Conservation (phyloP, 352 stramenopile genomes). For the Pythium oligandrum region DNA sequence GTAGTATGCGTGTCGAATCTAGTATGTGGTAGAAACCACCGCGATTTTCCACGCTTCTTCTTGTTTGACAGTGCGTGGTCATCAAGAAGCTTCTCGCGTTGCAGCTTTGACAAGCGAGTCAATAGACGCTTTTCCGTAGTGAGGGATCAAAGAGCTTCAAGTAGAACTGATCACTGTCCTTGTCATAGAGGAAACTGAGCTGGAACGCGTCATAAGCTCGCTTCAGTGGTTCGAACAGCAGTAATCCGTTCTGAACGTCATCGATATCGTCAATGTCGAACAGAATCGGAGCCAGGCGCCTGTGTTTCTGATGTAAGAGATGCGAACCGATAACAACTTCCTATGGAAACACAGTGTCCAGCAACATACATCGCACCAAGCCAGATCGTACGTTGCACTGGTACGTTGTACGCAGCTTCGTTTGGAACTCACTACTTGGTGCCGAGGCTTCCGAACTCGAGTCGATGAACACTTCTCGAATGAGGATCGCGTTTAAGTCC, state of each 20-base stretch:
- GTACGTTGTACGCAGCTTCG: neutral
- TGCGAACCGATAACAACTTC: neutral
- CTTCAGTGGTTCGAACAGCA: slow-evolving; percentile 17
- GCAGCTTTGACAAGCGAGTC: neutral
- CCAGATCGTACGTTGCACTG: neutral
- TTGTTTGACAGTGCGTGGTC: neutral
- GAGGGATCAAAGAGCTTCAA: slow-evolving; percentile 11
- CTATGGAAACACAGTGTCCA: slow-evolving; percentile 1
- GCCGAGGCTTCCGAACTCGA: too few relatives aligned
- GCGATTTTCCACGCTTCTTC: neutral
- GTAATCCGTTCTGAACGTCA: slow-evolving; percentile 12
- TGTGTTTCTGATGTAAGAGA: neutral
- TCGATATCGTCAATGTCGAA: slow-evolving; percentile 6
- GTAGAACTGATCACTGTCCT: neutral
- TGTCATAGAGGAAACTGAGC: slow-evolving; percentile 10
- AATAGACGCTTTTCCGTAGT: neutral
- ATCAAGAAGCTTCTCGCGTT: neutral
- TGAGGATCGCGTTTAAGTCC: too few relatives aligned
- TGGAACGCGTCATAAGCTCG: slow-evolving; percentile 11
- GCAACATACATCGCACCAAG: slow-evolving; percentile 4
- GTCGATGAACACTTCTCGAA: too few relatives aligned
- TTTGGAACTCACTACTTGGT: neutral
- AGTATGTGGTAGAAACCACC: slow-evolving; percentile 4
- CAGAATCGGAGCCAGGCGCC: neutral
- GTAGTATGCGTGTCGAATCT: slow-evolving; percentile 1